Conservation (phyloP, 148 eudicot genomes). For the Nyssa sinensis region DNA sequence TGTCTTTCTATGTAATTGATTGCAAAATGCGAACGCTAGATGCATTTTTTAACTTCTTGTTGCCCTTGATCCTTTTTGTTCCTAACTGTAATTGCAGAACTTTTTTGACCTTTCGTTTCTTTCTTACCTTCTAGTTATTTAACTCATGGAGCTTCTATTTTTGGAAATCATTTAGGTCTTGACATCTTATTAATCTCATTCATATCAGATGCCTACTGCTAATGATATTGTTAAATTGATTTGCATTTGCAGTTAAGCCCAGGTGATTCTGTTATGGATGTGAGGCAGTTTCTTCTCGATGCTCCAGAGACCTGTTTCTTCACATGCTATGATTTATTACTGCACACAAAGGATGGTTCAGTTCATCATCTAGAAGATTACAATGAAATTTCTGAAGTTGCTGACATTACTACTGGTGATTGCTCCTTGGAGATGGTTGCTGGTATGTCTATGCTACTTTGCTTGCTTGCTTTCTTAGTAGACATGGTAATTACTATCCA, state of each 20-base stretch:
- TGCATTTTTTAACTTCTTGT: background rate
- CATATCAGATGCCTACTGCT: background rate
- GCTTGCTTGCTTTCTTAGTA: slow-evolving; percentile 9
- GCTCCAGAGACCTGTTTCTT: slow-evolving; percentile 96
- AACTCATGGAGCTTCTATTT: background rate
- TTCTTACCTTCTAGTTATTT: background rate
- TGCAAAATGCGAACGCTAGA: background rate
- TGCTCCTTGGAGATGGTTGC: slow-evolving; percentile 95
- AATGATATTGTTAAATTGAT: background rate
- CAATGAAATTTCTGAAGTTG: slow-evolving; percentile 93
- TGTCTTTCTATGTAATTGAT: background rate
- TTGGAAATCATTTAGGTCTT: background rate
- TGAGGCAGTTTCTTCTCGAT: slow-evolving; percentile 95
- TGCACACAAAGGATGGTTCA: slow-evolving; percentile 74
- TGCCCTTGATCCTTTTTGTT: background rate
- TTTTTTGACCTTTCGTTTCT: background rate
- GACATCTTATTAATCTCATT: background rate
- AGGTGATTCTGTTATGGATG: slow-evolving; percentile 98
- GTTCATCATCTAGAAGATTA: slow-evolving; percentile 84
- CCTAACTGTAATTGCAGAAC: background rate
- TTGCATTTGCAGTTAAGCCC: slow-evolving; percentile 70
- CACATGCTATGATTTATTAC: slow-evolving; percentile 84
- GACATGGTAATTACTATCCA: background rate
- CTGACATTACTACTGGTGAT: slow-evolving; percentile 77
- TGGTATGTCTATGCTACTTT: slow-evolving; percentile 45